Conservation (phyloP, 1,284 basidiomycete genomes). For the Peniophora sp. region DNA sequence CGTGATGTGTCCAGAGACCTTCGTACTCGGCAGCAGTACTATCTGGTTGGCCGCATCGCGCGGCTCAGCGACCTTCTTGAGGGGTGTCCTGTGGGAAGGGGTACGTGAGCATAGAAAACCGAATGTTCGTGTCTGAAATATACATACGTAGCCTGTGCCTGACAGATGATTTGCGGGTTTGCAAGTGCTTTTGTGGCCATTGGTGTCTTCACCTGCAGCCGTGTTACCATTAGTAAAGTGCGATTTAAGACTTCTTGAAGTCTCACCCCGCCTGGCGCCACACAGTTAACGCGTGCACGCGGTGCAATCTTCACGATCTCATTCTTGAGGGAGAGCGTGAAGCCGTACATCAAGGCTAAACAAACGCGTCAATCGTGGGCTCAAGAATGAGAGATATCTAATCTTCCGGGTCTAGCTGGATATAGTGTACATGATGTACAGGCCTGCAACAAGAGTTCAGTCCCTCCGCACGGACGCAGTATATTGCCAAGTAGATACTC, state of each 20-base stretch:
- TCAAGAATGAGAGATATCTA: too few species aligned
- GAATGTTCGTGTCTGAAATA: background rate
- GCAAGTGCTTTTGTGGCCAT: constrained; percentile 46
- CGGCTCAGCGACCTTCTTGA: constrained; percentile 63
- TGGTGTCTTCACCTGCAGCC: constrained; percentile 45
- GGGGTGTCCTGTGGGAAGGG: constrained; percentile 55
- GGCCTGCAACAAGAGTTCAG: constrained; percentile 10
- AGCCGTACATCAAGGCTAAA: constrained; percentile 63
- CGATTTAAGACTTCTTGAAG: background rate
- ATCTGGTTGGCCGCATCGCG: constrained; percentile 63
- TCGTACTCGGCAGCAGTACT: constrained; percentile 50
- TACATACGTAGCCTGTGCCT: constrained; percentile 56
- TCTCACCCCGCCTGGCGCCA: constrained; percentile 63
- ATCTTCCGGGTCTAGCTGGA: constrained; percentile 13
- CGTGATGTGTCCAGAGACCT: constrained; percentile 62
- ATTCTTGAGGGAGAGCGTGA: constrained; percentile 65
- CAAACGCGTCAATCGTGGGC: too few species aligned
- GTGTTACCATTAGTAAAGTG: background rate
- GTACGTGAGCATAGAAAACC: background rate
- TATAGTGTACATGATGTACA: constrained; percentile 9
- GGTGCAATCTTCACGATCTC: constrained; percentile 75
- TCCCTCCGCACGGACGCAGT: too few species aligned
- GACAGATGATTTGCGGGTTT: constrained; percentile 36
- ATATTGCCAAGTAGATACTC: too few species aligned
- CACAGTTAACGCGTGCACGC: constrained; percentile 57